Percentiles rank a stretch among this genome's conserved stretches.
Evolutionary conservation across 805 yeast genomes (phyloP).

Genomic region (Barnettozyma salicaria): DNA sequence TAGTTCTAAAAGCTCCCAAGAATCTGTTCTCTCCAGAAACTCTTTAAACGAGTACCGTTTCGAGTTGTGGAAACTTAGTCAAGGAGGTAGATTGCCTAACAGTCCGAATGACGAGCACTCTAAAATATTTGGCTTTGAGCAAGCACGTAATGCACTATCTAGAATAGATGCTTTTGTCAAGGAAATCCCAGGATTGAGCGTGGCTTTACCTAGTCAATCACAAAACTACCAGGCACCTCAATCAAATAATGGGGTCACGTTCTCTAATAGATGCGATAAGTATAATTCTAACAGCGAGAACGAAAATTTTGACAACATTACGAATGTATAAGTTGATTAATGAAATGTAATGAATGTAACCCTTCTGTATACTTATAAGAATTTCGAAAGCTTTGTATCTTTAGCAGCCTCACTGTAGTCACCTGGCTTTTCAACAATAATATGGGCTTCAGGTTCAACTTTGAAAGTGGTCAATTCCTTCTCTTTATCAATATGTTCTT

Average conservation of each 20-base stretch:
- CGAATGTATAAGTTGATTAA: not conserved
- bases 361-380: conserved; percentile 24
- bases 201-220: conserved; percentile 13
- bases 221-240: conserved; percentile 4
- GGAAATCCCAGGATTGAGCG: conserved; percentile 59
- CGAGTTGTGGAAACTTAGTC: conserved; percentile 66
- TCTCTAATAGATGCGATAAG: no score
- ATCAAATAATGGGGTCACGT: conserved; percentile 9
- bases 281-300: conserved; percentile 8
- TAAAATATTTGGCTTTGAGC: conserved; percentile 27
- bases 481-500: conserved; percentile 27
- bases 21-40: conserved; percentile 56
- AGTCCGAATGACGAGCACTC: not conserved
- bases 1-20: conserved; percentile 58
- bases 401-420: conserved; percentile 34
- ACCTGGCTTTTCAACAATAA: conserved; percentile 36
- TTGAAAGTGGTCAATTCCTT: conserved; percentile 25
- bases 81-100: conserved; percentile 25
- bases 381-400: conserved; percentile 32
- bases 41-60: conserved; percentile 72
- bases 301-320: conserved; percentile 6
- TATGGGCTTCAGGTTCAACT: conserved; percentile 30
- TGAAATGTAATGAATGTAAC: conserved; percentile 4
- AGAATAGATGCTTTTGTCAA: conserved; percentile 65
- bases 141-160: conserved; percentile 67